These are phyloP conservation scores for Neurospora sp. DNA, from an alignment of 2,329 filamentous ascomycete species.

Conservation along the genomic window DNA sequence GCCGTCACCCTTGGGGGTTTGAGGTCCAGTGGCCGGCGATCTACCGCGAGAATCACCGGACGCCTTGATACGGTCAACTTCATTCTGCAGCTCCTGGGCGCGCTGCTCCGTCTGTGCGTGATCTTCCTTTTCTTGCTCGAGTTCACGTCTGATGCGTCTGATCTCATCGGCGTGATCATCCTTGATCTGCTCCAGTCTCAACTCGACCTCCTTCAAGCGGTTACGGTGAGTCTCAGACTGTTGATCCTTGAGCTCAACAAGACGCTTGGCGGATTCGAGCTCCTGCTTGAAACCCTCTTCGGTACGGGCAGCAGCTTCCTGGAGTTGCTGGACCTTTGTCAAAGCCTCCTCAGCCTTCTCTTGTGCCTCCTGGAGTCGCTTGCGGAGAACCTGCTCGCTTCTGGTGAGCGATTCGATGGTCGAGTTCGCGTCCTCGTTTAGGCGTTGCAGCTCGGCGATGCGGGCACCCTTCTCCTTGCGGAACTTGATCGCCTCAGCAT, in stretches of 20 bases:
- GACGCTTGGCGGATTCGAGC: constrained; percentile 67
- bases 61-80: constrained; percentile 44
- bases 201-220: constrained; percentile 60
- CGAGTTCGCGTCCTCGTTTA: constrained; percentile 75
- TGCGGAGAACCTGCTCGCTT: constrained; percentile 70
- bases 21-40: constrained; percentile 41
- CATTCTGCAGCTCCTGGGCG: constrained; percentile 39
- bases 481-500: constrained; percentile 75
- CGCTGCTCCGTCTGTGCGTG: constrained; percentile 38
- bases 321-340: constrained; percentile 71
- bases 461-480: constrained; percentile 90
- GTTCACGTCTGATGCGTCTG: constrained; percentile 44
- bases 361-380: constrained; percentile 73
- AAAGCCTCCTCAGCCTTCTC: constrained; percentile 81
- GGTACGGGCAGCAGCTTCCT: constrained; percentile 71
- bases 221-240: constrained; percentile 63
- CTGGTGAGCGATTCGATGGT: constrained; percentile 69
- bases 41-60: constrained; percentile 32
- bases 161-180: constrained; percentile 56
- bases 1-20: constrained; percentile 53
- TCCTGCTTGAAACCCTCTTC: constrained; percentile 83
- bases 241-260: constrained; percentile 75
- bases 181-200: constrained; percentile 50
- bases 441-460: constrained; percentile 78
- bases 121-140: constrained; percentile 44